phyloP scores from a whole-genome alignment of 352 stramenopile genomes.

The Phytopythium litorale region DNA sequence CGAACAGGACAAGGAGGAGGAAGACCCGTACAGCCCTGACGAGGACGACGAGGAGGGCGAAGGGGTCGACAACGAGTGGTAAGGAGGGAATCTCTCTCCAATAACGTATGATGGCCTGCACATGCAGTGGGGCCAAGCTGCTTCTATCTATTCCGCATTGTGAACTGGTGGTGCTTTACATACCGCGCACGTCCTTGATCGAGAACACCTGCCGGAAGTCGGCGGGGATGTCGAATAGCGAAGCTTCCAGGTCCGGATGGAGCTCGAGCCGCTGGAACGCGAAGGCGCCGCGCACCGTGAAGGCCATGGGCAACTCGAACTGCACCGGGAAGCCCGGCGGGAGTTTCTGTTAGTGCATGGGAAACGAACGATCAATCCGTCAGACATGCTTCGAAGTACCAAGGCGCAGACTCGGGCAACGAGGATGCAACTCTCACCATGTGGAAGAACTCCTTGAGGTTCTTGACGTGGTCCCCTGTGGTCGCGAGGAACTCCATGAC shows the following conservation, averaged over 20 bases:
- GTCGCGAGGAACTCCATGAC: conserved; percentile 78
- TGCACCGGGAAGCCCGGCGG: conserved; percentile 73
- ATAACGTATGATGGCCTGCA: no score
- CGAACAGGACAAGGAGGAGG: not conserved
- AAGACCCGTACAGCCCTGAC: not conserved
- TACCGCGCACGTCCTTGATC: conserved; percentile 41
- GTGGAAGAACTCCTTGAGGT: conserved; percentile 80
- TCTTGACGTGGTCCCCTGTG: conserved; percentile 71
- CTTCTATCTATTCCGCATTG: no score
- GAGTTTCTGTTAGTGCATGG: conserved; percentile 42
- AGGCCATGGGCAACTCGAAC: conserved; percentile 83
- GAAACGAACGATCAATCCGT: not conserved
- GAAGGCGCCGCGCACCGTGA: conserved; percentile 76
- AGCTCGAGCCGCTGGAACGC: conserved; percentile 74
- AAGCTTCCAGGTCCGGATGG: conserved; percentile 36
- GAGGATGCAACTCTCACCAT: conserved; percentile 38
- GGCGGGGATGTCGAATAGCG: conserved; percentile 52
- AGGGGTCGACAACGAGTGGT: not conserved
- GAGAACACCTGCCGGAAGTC: conserved; percentile 55
- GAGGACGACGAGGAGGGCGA: not conserved
- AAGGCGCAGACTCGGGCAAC: not conserved
- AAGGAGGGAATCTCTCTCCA: not conserved
- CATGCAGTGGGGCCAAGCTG: no score
- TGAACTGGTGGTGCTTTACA: not conserved
- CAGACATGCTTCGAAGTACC: not conserved